A percentile compares a stretch with the other conserved stretches of the same genome.
These are phyloP conservation scores for Epichloe gansuensis DNA, from an alignment of 2,329 filamentous ascomycete genomes.

Conservation along the genomic window DNA sequence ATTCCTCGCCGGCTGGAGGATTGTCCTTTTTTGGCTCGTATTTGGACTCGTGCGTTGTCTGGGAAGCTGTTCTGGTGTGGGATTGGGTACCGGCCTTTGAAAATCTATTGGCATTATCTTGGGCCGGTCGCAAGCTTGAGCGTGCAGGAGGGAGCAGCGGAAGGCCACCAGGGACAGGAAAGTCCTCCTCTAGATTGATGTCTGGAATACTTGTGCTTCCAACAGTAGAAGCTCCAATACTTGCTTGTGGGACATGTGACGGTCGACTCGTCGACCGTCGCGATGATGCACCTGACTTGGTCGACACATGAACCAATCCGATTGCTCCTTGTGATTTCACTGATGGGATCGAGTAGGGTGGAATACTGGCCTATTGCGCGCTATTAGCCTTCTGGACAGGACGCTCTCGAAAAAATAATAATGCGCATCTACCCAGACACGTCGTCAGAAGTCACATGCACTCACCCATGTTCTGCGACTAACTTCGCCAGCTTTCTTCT, in stretches of 20 bases:
- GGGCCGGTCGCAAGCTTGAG: neutral
- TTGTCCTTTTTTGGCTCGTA: conserved; percentile 8
- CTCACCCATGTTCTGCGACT: conserved; percentile 66
- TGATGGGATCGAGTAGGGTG: conserved; percentile 10
- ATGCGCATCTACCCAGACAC: too few relatives aligned
- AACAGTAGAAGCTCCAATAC: conserved; percentile 8
- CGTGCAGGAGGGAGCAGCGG: conserved; percentile 11
- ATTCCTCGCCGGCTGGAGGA: conserved; percentile 17
- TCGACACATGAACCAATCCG: conserved; percentile 1
- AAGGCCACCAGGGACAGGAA: conserved; percentile 12
- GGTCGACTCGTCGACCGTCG: conserved; percentile 1
- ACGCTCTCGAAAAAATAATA: neutral
- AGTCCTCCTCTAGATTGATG: conserved; percentile 11
- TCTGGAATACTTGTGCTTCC: conserved; percentile 6
- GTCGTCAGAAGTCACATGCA: conserved; percentile 2
- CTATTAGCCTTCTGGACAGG: neutral
- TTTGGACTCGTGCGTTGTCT: neutral
- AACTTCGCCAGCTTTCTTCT: conserved; percentile 69
- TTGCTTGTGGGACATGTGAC: conserved; percentile 4
- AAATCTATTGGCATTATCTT: neutral
- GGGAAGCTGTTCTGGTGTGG: neutral
- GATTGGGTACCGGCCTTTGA: neutral
- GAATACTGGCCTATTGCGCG: conserved; percentile 10
- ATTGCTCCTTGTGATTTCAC: neutral
- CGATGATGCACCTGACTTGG: conserved; percentile 5